Evolutionary conservation across 805 yeast species (phyloP), one percentile per base, ranked within the genome.

Genomic region (Cephaloascus fragrans): DNA sequence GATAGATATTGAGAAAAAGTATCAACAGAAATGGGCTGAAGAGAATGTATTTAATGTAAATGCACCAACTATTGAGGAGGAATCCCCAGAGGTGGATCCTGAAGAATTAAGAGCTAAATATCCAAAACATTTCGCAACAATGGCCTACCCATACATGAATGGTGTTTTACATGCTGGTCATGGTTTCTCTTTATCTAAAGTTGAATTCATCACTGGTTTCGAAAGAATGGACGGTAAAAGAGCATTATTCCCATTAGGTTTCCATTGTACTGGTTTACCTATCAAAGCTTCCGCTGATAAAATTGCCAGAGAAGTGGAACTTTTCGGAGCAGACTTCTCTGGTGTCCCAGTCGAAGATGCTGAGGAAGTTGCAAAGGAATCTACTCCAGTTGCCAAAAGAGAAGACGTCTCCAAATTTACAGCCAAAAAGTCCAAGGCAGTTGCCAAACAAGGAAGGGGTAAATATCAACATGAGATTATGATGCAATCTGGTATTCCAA

Each of bases 251-350:
- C 97, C 98, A 38, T 73, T 93, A 41, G 98, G 98, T 37, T 93
- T 90, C 82, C 98, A 93, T 65, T 93, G 98, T 75, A 93, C 98
- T 28, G 98, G 98, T 72, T 83, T 93, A 96, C 97, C 98, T 39
- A 93, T 93, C 59, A 73, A 78, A 57, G 90, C 97, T 20, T 75
- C 96, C 53, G 97, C 98, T 37, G 98, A 90, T 65, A 90, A 93
- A 65, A 73, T 93, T 56, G 77, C 77, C 56, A 80, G 98, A 61
- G 98, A 93, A 69, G 71, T 89, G 42, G 97, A 93, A 65, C 60
- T 75, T 59, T 93, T 93, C 57, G 98, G 98, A 39, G 69, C 63
- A 15, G 88, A 86, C 53, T 93, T 84, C 52, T 62, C 74, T 3
- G 77, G 78, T 15, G 81, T 65, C 26, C 87, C 88, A 43, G 67